These are phyloP conservation scores for Nakazawaea holstii DNA, from an alignment of 805 yeast genomes.

Conservation along the genomic window DNA sequence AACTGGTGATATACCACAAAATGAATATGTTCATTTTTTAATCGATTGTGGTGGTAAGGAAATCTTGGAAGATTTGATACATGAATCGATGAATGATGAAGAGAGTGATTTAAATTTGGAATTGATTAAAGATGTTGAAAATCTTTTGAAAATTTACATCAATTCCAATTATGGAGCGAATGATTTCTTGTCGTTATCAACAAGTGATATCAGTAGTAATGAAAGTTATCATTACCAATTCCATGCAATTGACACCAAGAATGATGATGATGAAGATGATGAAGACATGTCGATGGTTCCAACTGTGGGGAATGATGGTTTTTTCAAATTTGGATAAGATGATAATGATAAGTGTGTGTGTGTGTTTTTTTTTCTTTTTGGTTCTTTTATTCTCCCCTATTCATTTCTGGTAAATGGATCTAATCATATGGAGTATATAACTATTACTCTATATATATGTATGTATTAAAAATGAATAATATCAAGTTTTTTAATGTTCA, in stretches of 20 bases:
- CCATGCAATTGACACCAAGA: background rate
- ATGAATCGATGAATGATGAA: conserved; percentile 6
- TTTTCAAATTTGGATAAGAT: conserved; percentile 8
- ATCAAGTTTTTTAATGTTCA: too few relatives aligned
- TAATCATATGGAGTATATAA: too few relatives aligned
- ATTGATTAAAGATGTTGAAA: conserved; percentile 1
- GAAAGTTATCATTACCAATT: conserved; percentile 5
- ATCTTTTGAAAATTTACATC: background rate
- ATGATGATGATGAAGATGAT: conserved; percentile 4
- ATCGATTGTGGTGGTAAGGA: conserved; percentile 9
- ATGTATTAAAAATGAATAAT: too few relatives aligned
- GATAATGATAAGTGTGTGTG: background rate
- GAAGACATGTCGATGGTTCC: conserved; percentile 5
- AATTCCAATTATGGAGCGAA: background rate
- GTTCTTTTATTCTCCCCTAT: background rate
- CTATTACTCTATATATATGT: too few relatives aligned
- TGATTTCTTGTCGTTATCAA: background rate
- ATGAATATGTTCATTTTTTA: conserved; percentile 7
- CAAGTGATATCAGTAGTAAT: conserved; percentile 6
- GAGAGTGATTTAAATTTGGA: conserved; percentile 7
- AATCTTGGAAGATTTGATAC: conserved; percentile 5
- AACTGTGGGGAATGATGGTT: conserved; percentile 9
- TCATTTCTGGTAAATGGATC: too few relatives aligned
- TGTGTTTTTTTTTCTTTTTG: background rate
- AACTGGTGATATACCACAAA: conserved; percentile 1